Evolutionary conservation across 2,329 filamentous ascomycete genomes (phyloP), one percentile per base, ranked within the genome.

Genomic region (Cercospora janseana): DNA sequence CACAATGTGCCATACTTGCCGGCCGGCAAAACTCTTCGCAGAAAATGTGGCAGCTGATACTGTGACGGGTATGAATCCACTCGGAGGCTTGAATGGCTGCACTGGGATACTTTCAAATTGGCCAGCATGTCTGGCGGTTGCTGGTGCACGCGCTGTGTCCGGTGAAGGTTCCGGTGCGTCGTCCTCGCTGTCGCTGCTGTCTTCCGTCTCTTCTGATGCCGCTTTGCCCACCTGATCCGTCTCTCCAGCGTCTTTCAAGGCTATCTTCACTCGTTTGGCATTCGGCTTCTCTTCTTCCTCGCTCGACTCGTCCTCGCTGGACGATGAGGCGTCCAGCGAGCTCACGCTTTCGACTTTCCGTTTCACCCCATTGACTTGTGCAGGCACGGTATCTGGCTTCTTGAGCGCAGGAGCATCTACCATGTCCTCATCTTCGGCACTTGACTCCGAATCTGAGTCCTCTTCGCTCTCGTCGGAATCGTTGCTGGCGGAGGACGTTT

Each of bases 1-100:
- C 7, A 84, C 87, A 60, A 91, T 88, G 66, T 89, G 87, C 87
- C 86, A 91, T 52, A 90, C 75, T 65, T 90, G 83, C 72, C 88
- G 89, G 55, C 83, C 84, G 49, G 81, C 72, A 6, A 85, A 66
- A 59, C 80, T 47, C 77, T 76, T 50, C 8, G 46, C 21, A 9
- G 73, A 77, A 60, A 87, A 81, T 5, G 66, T 57, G 23, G 60
- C 61, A 13, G 59, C 76, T 66, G 52, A 80, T 69, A 62, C 79
- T 70, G 59, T 76, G 67, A 63, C 72, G 65, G 57, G 70, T 60
- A 57, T 72, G 76, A 79, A 78, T 37, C 76, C 74, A 23, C 63
- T 59, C 4, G 71, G 67, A 15, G 71, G 66, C 20, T 67, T 35
- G 49, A 58, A 67, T 2, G 60, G 52, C 38, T 58, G 52, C 7